Evolutionary conservation across 768 basidiomycete genomes (phyloP), one percentile per base, ranked within the genome.

Genomic region (Agrocybe chaxingu): DNA sequence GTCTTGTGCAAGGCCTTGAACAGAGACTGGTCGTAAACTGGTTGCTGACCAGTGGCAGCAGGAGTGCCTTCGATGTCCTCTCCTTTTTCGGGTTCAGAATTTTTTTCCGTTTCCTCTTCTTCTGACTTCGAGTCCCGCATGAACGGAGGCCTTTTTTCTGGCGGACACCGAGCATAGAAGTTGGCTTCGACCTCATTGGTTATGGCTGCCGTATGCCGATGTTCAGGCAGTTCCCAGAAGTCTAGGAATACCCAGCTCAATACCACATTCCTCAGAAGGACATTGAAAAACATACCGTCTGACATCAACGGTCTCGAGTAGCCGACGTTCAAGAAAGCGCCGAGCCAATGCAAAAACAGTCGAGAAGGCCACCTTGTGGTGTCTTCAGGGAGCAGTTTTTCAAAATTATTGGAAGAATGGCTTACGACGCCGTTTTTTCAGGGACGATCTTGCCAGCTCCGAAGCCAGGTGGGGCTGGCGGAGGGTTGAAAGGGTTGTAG

Each of bases 301-400:
- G 75, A 72, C 65, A 80, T 69, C 8, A 83, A 56, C 0, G 82
- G 82, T 44, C 82, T 69, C 8, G 80, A 76, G 57, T 77, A 85
- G 1, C 82, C 82, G 10, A 84, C 81, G 30, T 68, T 65, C 4
- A 84, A 68, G 52, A 85, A 74, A 1, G 81, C 71, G 24, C 66
- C 67, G 7, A 84, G 59, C 82, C 82, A 84, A n/a, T 72, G 66
- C 31, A 80, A 77, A 31, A 77, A 53, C 1, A 82, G 61, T 32
- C 68, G 68, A 7, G 79, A 81, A 16, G 77, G 56, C 59, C 60
- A 68, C 48, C 79, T 60, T 34, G 16, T 29, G 19, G 39, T 77
- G 56, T 19, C 16, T 12, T 42, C 31, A 13, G 31, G 34, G 37
- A 1, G 8, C 42, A 12, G 31, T 46, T 41, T 10, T 37, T 30